phyloP scores from a whole-genome alignment of 257 asterid genomes.

The Jacaranda copaia region DNA sequence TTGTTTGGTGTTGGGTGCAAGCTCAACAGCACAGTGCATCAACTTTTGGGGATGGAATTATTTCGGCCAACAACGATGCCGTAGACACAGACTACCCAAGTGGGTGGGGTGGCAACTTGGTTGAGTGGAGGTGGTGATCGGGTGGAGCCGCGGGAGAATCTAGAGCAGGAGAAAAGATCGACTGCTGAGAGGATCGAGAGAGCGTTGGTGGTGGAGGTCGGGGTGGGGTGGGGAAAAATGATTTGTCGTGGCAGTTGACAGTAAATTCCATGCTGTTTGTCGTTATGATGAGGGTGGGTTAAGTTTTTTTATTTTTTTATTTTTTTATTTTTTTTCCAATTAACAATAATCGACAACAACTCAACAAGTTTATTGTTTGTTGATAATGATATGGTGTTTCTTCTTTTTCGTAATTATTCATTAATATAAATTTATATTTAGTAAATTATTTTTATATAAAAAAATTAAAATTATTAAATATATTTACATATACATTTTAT shows the following conservation, averaged over 20 bases:
- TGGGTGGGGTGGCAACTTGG: conserved; percentile 2
- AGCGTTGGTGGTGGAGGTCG: conserved; percentile 29
- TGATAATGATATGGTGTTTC: background rate
- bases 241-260: conserved; percentile 33
- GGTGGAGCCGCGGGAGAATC: conserved; percentile 39
- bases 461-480: too few relatives aligned
- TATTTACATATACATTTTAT: too few relatives aligned
- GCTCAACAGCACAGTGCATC: conserved; percentile 46
- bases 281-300: conserved; percentile 22
- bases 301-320: background rate
- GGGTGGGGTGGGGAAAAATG: conserved; percentile 35
- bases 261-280: conserved; percentile 37
- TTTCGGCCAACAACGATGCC: conserved; percentile 33
- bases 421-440: too few relatives aligned
- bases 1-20: conserved; percentile 33
- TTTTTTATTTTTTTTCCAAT: background rate
- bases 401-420: too few relatives aligned
- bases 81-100: conserved; percentile 26
- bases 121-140: conserved; percentile 9
- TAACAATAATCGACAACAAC: background rate
- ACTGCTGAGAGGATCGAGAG: conserved; percentile 40
- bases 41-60: conserved; percentile 30
- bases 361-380: background rate
- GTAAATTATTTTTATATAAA: too few relatives aligned
- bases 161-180: conserved; percentile 39